A percentile compares a stretch with the other conserved stretches of the same genome.
These are phyloP conservation scores for Aureobasidium melanogenum DNA, from an alignment of 2,329 filamentous ascomycete species.

Conservation along the genomic window DNA sequence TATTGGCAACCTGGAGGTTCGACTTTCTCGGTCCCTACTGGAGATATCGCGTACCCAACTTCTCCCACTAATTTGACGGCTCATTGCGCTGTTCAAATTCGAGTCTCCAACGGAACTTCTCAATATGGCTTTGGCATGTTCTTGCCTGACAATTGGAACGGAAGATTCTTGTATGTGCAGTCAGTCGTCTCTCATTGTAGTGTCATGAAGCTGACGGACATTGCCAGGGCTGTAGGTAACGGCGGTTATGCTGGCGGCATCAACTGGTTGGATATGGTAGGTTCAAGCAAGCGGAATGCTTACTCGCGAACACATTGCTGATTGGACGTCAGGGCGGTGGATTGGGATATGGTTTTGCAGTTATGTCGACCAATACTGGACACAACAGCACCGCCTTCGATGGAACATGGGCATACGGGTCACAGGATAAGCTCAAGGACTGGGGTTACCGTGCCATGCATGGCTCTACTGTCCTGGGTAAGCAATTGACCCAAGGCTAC, in stretches of 20 bases:
- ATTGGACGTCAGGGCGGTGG: slow-evolving; percentile 16
- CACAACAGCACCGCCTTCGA: slow-evolving; percentile 32
- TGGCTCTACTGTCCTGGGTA: slow-evolving; percentile 40
- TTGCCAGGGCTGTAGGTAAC: slow-evolving; percentile 32
- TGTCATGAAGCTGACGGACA: not conserved
- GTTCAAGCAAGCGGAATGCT: not conserved
- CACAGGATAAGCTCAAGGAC: slow-evolving; percentile 30
- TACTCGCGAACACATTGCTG: not conserved
- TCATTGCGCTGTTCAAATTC: slow-evolving; percentile 24
- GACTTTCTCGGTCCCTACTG: slow-evolving; percentile 30
- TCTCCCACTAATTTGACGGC: slow-evolving; percentile 28
- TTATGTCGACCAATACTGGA: slow-evolving; percentile 37
- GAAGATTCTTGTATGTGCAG: slow-evolving; percentile 20
- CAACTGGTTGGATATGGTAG: slow-evolving; percentile 41
- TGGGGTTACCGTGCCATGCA: slow-evolving; percentile 37
- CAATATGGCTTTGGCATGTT: slow-evolving; percentile 26
- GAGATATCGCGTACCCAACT: slow-evolving; percentile 32
- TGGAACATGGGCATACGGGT: slow-evolving; percentile 30
- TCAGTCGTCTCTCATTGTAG: too few species aligned
- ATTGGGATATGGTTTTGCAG: slow-evolving; percentile 34
- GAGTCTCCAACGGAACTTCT: slow-evolving; percentile 22
- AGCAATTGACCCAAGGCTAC: slow-evolving; percentile 39
- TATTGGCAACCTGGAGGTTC: slow-evolving; percentile 24
- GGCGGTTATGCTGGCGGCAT: slow-evolving; percentile 40
- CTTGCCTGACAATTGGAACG: slow-evolving; percentile 25